These are phyloP conservation scores for Pulveroboletus sp. DNA, from an alignment of 768 basidiomycete species.

Conservation along the genomic window DNA sequence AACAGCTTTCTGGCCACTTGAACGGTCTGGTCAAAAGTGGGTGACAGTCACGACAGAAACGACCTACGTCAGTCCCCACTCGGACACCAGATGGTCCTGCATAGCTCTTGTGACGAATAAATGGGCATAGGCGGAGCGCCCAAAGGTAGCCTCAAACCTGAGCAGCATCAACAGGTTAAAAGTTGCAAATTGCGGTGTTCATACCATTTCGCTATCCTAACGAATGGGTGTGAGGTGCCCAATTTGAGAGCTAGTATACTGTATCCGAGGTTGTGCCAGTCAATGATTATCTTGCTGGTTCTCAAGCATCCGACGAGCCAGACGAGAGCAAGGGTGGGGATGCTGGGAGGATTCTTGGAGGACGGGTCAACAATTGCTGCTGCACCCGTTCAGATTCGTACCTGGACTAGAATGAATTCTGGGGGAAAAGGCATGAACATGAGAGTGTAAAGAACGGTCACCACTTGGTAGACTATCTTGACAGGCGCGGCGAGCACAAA, in stretches of 20 bases:
- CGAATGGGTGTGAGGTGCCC: slow-evolving; percentile 64
- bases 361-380: neutral
- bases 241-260: slow-evolving; percentile 84
- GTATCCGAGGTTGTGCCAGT: slow-evolving; percentile 99
- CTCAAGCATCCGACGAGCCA: slow-evolving; percentile 65
- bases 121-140: slow-evolving; percentile 79
- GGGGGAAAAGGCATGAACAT: slow-evolving; percentile 63
- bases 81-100: slow-evolving; percentile 59
- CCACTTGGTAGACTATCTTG: slow-evolving; percentile 71
- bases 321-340: slow-evolving; percentile 87
- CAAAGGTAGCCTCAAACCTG: slow-evolving; percentile 85
- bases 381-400: slow-evolving; percentile 32
- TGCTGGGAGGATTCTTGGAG: slow-evolving; percentile 89
- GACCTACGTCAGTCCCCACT: slow-evolving; percentile 77
- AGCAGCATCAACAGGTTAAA: slow-evolving; percentile 4
- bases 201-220: slow-evolving; percentile 74
- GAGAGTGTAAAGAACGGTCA: slow-evolving; percentile 58
- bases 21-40: slow-evolving; percentile 4
- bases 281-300: slow-evolving; percentile 87
- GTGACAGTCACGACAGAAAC: neutral
- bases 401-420: slow-evolving; percentile 88
- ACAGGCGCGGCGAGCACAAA: slow-evolving; percentile 74
- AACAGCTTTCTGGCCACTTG: slow-evolving; percentile 73
- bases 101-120: slow-evolving; percentile 92
- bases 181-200: neutral